Base-by-base conservation (phyloP, 345 rosid species). In the Physaria fendleri region DNA sequence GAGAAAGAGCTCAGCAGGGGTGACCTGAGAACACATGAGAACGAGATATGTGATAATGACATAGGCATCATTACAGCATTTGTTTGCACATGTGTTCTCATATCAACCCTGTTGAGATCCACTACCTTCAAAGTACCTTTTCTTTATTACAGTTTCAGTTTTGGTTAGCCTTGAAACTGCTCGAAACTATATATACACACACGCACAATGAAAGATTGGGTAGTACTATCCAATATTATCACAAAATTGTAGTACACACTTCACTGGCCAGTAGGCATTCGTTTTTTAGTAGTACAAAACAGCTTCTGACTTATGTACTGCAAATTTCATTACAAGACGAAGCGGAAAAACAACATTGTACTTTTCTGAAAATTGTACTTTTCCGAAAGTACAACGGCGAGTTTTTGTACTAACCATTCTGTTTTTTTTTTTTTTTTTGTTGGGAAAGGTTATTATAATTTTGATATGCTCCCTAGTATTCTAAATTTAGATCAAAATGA, bases 21-120 rank as follows among this genome's bases (percentile, higher is more conserved):
- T 69, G 73, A 69, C 73, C 68, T 69, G 73, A 69, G 68, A 69
- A 61, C 73, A 69, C 73, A 69, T 69, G 62, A 24, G 43, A 3
- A 12, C n/a, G 13, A 25, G 6, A 28, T 3, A 16, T 44, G 56
- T 45, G 8, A 37, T 12, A 37, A 20, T 37, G 43, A 53, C 50
- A 37, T 61, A n/a, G 62, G 66, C 61, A 3, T 60, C 62, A 44
- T 52, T 37, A 45, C 62, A 68, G 3, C 28, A 35, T 11, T 68
- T 12, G 49, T 43, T 21, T 35, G n/a, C 28, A 5, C 73, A 54
- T 29, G 57, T 69, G 68, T 53, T 61, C 73, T 53, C 68, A 69
- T 61, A 51, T 53, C 62, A 16, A 61, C 73, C 73, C 73, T 61
- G 68, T 69, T 51, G 68, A 69, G 68, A 39, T 69, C 73, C 37